Base-by-base conservation (phyloP, 768 basidiomycete species). In the Boletus coccyginus region DNA sequence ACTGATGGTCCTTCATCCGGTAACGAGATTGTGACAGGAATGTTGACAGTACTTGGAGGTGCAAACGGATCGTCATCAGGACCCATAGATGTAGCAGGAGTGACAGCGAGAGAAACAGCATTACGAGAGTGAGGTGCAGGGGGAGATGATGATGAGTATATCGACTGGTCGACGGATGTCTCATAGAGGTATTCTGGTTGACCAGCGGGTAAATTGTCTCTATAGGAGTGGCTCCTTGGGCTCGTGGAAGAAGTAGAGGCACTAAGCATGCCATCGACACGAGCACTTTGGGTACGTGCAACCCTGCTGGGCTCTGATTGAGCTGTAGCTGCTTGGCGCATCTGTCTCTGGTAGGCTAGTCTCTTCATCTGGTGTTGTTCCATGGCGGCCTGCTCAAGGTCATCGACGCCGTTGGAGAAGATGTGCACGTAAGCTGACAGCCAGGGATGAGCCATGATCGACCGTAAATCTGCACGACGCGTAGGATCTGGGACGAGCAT, bases 401-500 rank as follows among this genome's bases (percentile, higher is more conserved):
- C 89, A 3, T 85, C 85, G 16, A 95, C 89, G 31, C 74, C 76
- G 60, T 80, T 84, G 17, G 81, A 79, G 72, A 98, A 96, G 41
- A 57, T 72, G 29, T 72, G 66, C 0, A 67, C 63, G 24, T 67
- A 67, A 5, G 84, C 78, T 1, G 76, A 74, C 24, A 98, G 78
- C 96, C 96, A 99, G 5, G 84, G 80, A 68, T 98, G 97, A 13
- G 73, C 76, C 92, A 96, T 97, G 62, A 99, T 87, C 1, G 78
- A 74, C 11, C 79, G 75, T 39, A 98, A 78, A 56, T 85, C 85
- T 44, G 90, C 90, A 43, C 96, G 87, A 32, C 82, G 81, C 17
- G 79, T 76, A 7, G 95, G 95, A 62, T 97, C 92, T 9, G 95
- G 92, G 4, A 98, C 94, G 55, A 98, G 88, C 95, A 98, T 98